Base-by-base conservation (phyloP, 2,329 filamentous ascomycete species). In the Pseudonectria buxi region DNA sequence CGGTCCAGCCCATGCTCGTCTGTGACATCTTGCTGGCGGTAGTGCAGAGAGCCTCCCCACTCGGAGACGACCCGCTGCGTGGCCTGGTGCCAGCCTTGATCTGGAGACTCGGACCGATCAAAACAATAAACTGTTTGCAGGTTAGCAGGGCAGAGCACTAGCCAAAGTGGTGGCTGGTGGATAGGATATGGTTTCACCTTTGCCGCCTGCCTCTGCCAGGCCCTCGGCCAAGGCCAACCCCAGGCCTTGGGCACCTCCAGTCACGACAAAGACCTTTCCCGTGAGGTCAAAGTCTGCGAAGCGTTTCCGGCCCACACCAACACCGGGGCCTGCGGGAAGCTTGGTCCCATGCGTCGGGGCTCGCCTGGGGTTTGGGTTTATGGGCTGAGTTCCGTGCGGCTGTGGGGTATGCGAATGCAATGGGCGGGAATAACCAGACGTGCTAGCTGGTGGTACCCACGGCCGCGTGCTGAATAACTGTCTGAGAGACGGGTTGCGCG, bases 201-300 rank as follows among this genome's bases (percentile, higher is more conserved):
- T 83, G 15, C 82, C 85, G 14, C 85, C 84, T 15, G 83, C 83
- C 58, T 89, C 83, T 10, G 86, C 66, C 11, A 89, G 62, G 2
- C 79, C 83, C 50, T 89, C 83, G 1, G 82, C 76, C 49, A 88
- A 75, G 6, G 80, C 76, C 14, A 90, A 62, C n/a, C 84, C 84
- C 9, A 89, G 69, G 0, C 85, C 85, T 40, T 78, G 71, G 3
- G 76, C 83, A 36, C 75, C 84, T 13, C 84, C 84, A 2, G 82
- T 83, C 3, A 88, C 78, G 22, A 84, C 57, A 30, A 86, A 74
- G 2, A 84, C 72, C 50, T 79, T 81, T 39, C 76, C 74, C n/a
- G 65, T 65, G 25, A 89, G 65, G 43, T 74, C 76, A 61, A 88
- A 88, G 54, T 88, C 83, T 6, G 78, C 74, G 33, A 83, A 55